Evolutionary conservation across 169 alveolate genomes (phyloP).

Genomic region (Eimeria falciformis): DNA sequence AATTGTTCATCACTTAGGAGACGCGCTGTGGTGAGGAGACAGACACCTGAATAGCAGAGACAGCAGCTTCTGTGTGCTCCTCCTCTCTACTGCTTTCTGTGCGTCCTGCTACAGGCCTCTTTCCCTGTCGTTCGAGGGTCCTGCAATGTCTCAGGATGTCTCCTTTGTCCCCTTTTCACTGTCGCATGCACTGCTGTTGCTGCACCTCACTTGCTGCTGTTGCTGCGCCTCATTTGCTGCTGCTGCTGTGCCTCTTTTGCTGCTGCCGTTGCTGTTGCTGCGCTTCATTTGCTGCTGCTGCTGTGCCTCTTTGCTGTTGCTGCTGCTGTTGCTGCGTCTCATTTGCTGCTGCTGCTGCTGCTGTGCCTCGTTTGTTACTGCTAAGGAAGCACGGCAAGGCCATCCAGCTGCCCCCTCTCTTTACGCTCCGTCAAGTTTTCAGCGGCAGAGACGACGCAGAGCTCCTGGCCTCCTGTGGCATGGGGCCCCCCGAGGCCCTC

Average conservation of each 20-base stretch:
- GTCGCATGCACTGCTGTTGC: neutral
- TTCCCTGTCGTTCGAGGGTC: no score
- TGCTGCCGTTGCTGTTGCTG: neutral
- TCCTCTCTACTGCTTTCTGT: neutral
- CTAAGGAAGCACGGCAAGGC: slow-evolving; percentile 41
- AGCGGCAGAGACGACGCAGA: slow-evolving; percentile 47
- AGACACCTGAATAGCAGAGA: no score
- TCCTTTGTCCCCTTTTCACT: neutral
- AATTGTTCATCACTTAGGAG: slow-evolving; percentile 57
- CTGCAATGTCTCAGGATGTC: neutral
- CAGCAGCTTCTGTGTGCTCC: no score
- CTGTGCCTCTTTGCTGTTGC: neutral
- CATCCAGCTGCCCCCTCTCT: slow-evolving; percentile 25
- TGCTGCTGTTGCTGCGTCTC: neutral
- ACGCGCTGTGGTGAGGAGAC: slow-evolving; percentile 61
- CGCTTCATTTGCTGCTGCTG: neutral
- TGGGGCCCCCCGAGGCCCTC: slow-evolving; percentile 53
- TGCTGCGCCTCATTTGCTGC: neutral
- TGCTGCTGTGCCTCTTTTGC: neutral
- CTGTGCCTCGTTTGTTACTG: neutral
- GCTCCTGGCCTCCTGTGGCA: slow-evolving; percentile 54
- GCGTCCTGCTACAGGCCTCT: neutral
- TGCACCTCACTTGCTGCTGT: neutral
- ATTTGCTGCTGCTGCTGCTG: slow-evolving; percentile 17
- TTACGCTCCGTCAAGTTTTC: slow-evolving; percentile 25